Conservation (phyloP, 805 yeast species). For the Torulaspora microellipsoides region DNA sequence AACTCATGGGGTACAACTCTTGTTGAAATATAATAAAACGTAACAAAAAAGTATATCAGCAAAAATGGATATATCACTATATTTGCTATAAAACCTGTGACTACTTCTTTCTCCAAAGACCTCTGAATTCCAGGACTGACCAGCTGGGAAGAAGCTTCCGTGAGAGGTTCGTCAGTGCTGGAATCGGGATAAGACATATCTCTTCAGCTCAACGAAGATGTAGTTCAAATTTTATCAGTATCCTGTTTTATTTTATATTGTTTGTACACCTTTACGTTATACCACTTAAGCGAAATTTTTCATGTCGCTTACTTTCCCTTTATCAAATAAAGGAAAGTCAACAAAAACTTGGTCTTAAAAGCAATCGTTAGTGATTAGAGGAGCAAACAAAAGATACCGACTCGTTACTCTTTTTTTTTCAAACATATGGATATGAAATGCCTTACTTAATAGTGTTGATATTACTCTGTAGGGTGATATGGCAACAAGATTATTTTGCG, state of each 20-base stretch:
- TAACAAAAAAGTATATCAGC: constrained; percentile 22
- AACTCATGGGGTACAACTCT: constrained; percentile 33
- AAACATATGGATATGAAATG: constrained; percentile 3
- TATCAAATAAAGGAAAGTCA: too few relatives aligned
- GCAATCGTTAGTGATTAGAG: too few relatives aligned
- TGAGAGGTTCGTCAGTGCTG: neutral
- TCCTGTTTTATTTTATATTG: too few relatives aligned
- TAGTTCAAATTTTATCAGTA: too few relatives aligned
- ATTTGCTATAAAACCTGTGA: constrained; percentile 33
- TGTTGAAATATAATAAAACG: constrained; percentile 30
- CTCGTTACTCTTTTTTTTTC: too few relatives aligned
- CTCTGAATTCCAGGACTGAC: constrained; percentile 29
- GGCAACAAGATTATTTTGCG: constrained; percentile 3
- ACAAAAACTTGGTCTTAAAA: too few relatives aligned
- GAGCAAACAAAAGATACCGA: too few relatives aligned
- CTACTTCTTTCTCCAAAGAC: constrained; percentile 29
- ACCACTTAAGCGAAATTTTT: too few relatives aligned
- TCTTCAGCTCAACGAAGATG: too few relatives aligned
- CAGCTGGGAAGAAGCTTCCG: constrained; percentile 14
- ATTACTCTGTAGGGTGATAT: constrained; percentile 1
- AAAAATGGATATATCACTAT: constrained; percentile 33
- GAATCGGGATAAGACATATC: too few relatives aligned
- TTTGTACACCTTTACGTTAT: too few relatives aligned
- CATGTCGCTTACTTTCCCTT: too few relatives aligned
- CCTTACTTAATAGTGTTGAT: neutral